These are phyloP conservation scores for Candida gorgasii DNA, from an alignment of 805 yeast genomes.

Conservation along the genomic window DNA sequence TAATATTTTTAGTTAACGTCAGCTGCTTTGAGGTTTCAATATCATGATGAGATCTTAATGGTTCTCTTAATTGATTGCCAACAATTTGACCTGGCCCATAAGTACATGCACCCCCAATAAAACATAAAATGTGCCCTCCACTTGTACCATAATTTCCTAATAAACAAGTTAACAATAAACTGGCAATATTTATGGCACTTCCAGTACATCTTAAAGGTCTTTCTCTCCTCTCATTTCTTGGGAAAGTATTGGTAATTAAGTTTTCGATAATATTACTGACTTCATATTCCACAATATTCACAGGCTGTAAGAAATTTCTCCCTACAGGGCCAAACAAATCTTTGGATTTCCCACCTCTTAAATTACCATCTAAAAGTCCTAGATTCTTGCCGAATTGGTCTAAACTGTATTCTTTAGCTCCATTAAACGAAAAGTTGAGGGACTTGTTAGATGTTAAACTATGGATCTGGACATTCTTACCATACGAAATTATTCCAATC, in stretches of 20 bases:
- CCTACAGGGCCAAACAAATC: slow-evolving; percentile 35
- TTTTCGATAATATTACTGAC: slow-evolving; percentile 77
- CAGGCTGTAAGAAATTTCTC: slow-evolving; percentile 62
- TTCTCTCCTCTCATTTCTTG: slow-evolving; percentile 40
- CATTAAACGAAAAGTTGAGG: slow-evolving; percentile 68
- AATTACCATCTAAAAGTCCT: slow-evolving; percentile 29
- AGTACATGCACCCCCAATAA: slow-evolving; percentile 95
- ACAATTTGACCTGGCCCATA: slow-evolving; percentile 94
- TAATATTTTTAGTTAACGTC: slow-evolving; percentile 82
- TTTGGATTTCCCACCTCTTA: slow-evolving; percentile 16
- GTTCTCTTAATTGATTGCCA: slow-evolving; percentile 87
- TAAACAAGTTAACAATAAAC: slow-evolving; percentile 76
- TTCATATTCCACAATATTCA: slow-evolving; percentile 79
- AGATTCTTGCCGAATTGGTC: slow-evolving; percentile 62
- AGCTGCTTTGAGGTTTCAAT: slow-evolving; percentile 87
- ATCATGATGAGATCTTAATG: slow-evolving; percentile 96
- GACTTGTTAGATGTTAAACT: slow-evolving; percentile 37
- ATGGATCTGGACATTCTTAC: slow-evolving; percentile 88
- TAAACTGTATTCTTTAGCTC: slow-evolving; percentile 80
- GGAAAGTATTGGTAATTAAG: slow-evolving; percentile 73
- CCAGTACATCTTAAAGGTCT: slow-evolving; percentile 93
- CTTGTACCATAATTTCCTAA: slow-evolving; percentile 87
- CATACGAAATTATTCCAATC: slow-evolving; percentile 84
- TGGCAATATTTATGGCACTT: slow-evolving; percentile 84
- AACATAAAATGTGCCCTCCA: slow-evolving; percentile 67